phyloP scores from a whole-genome alignment of 1,284 basidiomycete species.

The Coriolopsis trogii region DNA sequence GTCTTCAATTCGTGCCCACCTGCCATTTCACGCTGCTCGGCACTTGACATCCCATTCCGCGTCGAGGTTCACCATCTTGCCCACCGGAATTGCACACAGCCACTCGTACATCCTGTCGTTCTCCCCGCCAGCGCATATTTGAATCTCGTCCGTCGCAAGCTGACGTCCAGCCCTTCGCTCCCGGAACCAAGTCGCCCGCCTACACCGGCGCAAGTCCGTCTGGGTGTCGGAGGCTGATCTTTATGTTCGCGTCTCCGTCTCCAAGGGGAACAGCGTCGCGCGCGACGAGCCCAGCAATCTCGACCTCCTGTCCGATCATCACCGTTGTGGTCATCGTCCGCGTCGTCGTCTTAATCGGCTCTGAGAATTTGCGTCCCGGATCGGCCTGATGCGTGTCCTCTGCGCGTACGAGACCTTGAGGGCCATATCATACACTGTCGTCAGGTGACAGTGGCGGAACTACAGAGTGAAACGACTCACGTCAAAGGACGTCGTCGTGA shows the following conservation, averaged over 20 bases:
- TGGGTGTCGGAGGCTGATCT: slow-evolving; percentile 51
- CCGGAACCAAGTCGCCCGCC: slow-evolving; percentile 43
- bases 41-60: slow-evolving; percentile 49
- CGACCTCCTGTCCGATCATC: slow-evolving; percentile 51
- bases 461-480: slow-evolving; percentile 33
- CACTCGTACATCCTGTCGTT: slow-evolving; percentile 36
- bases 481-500: slow-evolving; percentile 48
- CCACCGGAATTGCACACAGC: slow-evolving; percentile 30
- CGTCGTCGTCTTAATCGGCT: slow-evolving; percentile 44
- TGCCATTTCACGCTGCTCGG: slow-evolving; percentile 5
- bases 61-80: slow-evolving; percentile 41
- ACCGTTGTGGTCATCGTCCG: slow-evolving; percentile 48
- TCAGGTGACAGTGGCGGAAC: neutral
- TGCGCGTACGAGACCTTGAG: slow-evolving; percentile 52
- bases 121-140: slow-evolving; percentile 28
- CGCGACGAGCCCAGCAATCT: slow-evolving; percentile 46
- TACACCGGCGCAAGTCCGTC: slow-evolving; percentile 48
- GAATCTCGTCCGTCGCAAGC: slow-evolving; percentile 30
- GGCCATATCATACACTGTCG: slow-evolving; percentile 44
- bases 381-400: slow-evolving; percentile 37
- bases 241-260: slow-evolving; percentile 38
- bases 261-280: slow-evolving; percentile 51
- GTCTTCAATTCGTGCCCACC: neutral
- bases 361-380: slow-evolving; percentile 38
- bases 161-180: too few species aligned